Percentiles rank a stretch among this genome's conserved stretches.
phyloP scores from a whole-genome alignment of 768 basidiomycete genomes.

The Baorangia bicolor region DNA sequence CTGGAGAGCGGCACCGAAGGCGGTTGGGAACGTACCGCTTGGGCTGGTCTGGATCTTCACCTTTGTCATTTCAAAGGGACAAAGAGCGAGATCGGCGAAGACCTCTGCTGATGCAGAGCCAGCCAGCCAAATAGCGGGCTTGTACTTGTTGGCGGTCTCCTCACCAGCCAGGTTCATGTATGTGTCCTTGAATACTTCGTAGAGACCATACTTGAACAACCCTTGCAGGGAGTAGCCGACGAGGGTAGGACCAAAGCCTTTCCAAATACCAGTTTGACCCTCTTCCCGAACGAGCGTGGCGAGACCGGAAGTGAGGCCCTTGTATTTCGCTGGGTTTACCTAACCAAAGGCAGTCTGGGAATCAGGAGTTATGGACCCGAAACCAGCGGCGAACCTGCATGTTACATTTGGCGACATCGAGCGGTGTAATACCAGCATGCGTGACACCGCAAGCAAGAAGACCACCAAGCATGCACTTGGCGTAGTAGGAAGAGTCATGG shows the following conservation, averaged over 20 bases:
- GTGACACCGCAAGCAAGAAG: conserved; percentile 8
- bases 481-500: conserved; percentile 10
- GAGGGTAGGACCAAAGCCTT: conserved; percentile 90
- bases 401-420: conserved; percentile 9
- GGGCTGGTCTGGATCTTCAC: conserved; percentile 85
- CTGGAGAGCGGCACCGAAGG: conserved; percentile 66
- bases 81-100: conserved; percentile 93
- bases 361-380: too few species aligned
- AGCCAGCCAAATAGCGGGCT: conserved; percentile 88
- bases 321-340: conserved; percentile 78
- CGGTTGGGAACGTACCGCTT: conserved; percentile 71
- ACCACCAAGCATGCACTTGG: conserved; percentile 12
- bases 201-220: conserved; percentile 98
- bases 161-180: conserved; percentile 91
- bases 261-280: conserved; percentile 85
- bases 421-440: conserved; percentile 7
- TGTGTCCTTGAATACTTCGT: conserved; percentile 92
- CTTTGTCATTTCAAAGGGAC: conserved; percentile 92
- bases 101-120: conserved; percentile 93
- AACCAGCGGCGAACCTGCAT: conserved; percentile 3
- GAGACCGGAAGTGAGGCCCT: conserved; percentile 59
- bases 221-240: conserved; percentile 94
- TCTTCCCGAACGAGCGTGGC: conserved; percentile 72
- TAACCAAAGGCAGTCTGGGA: conserved; percentile 22
- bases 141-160: conserved; percentile 74